Percentiles rank a stretch among this genome's conserved stretches.
Conservation (phyloP, 225 moss, liverwort and hornwort species). For the Straminergon stramineum region DNA sequence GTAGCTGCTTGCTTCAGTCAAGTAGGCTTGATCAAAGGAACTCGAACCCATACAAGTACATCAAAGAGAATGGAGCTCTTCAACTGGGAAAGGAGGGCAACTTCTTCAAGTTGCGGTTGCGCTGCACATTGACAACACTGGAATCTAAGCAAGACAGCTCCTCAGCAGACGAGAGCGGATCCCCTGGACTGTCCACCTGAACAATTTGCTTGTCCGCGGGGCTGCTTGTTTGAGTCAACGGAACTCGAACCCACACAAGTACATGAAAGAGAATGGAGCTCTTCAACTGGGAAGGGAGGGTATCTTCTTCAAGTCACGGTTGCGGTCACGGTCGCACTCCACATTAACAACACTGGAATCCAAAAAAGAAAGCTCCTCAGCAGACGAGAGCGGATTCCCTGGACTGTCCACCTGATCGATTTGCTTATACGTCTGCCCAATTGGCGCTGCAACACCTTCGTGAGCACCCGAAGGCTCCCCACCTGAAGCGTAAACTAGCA, state of each 20-base stretch:
- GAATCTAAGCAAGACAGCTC: conserved; percentile 5
- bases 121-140: neutral
- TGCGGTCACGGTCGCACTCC: neutral
- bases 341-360: neutral
- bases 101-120: neutral
- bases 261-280: neutral
- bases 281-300: neutral
- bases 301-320: neutral
- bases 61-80: neutral
- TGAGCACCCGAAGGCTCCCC: conserved; percentile 19
- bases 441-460: neutral
- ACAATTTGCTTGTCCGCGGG: conserved; percentile 12
- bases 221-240: neutral
- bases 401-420: conserved; percentile 20
- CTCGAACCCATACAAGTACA: neutral
- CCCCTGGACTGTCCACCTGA: conserved; percentile 1
- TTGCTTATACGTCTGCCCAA: conserved; percentile 17
- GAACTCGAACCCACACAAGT: neutral
- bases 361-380: conserved; percentile 24
- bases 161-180: neutral
- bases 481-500: conserved; percentile 32
- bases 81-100: neutral
- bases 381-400: neutral
- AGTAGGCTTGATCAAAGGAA: neutral
- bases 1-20: neutral